Evolutionary conservation across 2,329 filamentous ascomycete genomes (phyloP).

Genomic region (Diplodia seriata): DNA sequence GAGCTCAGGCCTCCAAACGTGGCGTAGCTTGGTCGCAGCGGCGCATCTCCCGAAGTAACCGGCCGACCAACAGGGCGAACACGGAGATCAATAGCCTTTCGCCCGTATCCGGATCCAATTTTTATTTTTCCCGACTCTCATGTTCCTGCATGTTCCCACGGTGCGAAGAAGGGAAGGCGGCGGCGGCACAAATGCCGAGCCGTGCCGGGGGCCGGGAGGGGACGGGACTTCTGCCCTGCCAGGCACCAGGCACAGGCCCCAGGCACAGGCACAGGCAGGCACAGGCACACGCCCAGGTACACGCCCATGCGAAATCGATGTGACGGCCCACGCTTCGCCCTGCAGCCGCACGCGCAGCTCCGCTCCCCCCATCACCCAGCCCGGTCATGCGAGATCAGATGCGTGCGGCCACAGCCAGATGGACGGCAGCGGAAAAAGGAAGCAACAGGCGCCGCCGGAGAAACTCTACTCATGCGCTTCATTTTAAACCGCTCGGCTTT

Average conservation of each 20-base stretch:
- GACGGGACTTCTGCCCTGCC: not conserved
- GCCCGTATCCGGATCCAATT: not conserved
- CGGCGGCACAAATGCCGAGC: conserved; percentile 5
- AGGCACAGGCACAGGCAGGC: too few species aligned
- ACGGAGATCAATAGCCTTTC: conserved; percentile 11
- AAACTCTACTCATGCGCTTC: conserved; percentile 13
- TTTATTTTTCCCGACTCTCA: not conserved
- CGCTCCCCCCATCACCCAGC: not conserved
- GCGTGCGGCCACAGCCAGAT: not conserved
- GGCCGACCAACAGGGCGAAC: not conserved
- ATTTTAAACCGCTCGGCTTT: not conserved
- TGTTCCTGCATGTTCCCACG: conserved; percentile 10
- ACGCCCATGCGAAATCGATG: conserved; percentile 3
- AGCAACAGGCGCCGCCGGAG: not conserved
- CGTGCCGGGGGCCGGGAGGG: not conserved
- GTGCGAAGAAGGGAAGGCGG: not conserved
- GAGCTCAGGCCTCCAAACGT: conserved; percentile 18
- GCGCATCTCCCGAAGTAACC: conserved; percentile 12
- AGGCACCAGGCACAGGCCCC: conserved; percentile 4
- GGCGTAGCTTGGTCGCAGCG: conserved; percentile 19
- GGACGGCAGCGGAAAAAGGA: not conserved
- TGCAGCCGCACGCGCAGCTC: not conserved
- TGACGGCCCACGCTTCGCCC: not conserved
- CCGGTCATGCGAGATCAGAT: not conserved
- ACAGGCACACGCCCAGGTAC: not conserved